Evolutionary conservation across 768 basidiomycete genomes (phyloP).

Genomic region (Basidioascus undulatus): DNA sequence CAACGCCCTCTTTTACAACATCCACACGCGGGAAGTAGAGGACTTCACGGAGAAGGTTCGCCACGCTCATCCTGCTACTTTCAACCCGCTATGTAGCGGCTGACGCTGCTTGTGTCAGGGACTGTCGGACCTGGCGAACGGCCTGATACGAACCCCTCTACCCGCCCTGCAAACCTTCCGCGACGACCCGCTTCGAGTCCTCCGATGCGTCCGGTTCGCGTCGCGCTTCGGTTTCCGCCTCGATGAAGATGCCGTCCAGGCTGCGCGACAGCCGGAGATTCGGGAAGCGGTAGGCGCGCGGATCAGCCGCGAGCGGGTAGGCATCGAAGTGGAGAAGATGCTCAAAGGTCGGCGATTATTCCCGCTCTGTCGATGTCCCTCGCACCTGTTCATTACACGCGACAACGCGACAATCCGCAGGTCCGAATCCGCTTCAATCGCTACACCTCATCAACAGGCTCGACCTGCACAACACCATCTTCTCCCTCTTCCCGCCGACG

Average conservation of each 20-base stretch:
- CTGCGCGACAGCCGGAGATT: conserved; percentile 35
- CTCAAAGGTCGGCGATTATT: conserved; percentile 37
- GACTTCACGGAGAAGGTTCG: conserved; percentile 57
- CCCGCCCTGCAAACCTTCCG: conserved; percentile 65
- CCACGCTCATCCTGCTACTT: background rate
- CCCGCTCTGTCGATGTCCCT: background rate
- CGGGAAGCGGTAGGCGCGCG: conserved; percentile 38
- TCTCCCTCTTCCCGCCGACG: conserved; percentile 26
- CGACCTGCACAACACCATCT: conserved; percentile 42
- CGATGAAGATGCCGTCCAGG: conserved; percentile 28
- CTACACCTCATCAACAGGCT: conserved; percentile 52
- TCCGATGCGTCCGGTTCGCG: conserved; percentile 75
- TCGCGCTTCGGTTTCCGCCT: conserved; percentile 62
- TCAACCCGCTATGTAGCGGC: background rate
- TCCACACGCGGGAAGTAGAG: conserved; percentile 62
- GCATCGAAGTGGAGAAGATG: conserved; percentile 86
- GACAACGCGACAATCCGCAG: conserved; percentile 21
- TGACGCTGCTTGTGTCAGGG: conserved; percentile 28
- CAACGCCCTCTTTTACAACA: conserved; percentile 87
- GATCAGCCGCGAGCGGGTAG: conserved; percentile 73
- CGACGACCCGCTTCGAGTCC: conserved; percentile 82
- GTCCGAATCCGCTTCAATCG: conserved; percentile 44
- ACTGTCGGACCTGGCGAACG: conserved; percentile 50
- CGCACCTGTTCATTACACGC: background rate
- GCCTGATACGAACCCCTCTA: conserved; percentile 62